Conservation (phyloP, 83 land plant species). For the Diphasiastrum complanatum region DNA sequence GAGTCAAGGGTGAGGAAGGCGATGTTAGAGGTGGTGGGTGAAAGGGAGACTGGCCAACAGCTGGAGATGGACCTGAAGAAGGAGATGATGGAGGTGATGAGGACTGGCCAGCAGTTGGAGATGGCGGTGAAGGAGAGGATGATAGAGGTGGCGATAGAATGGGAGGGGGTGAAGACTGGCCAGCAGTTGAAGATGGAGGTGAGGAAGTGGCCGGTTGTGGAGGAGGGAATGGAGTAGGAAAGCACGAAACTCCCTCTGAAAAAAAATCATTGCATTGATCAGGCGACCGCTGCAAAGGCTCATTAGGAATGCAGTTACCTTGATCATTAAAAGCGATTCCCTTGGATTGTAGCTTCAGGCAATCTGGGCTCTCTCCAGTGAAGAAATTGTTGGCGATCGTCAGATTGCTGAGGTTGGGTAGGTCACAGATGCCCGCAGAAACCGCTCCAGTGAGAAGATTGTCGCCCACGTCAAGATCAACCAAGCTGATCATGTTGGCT, state of each 20-base stretch:
- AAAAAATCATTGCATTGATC: constrained; percentile 34
- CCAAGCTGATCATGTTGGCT: constrained; percentile 33
- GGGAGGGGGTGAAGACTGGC: too few relatives aligned
- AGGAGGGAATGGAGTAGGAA: not conserved
- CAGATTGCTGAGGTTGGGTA: constrained; percentile 43
- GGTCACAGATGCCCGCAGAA: constrained; percentile 42
- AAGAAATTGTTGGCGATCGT: constrained; percentile 51
- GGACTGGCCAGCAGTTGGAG: constrained; percentile 36
- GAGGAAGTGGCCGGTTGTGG: not conserved
- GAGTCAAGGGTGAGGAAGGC: too few relatives aligned
- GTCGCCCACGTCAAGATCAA: constrained; percentile 47
- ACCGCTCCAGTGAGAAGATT: constrained; percentile 50
- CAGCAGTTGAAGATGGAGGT: not conserved
- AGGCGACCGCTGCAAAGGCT: constrained; percentile 42
- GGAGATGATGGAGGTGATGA: too few relatives aligned
- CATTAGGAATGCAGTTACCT: constrained; percentile 53
- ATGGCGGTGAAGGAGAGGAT: too few relatives aligned
- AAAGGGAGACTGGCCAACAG: too few relatives aligned
- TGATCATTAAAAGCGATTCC: constrained; percentile 27
- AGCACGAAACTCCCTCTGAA: not conserved
- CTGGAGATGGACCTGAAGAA: too few relatives aligned
- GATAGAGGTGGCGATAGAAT: too few relatives aligned
- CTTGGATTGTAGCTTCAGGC: constrained; percentile 24
- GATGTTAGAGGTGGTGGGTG: too few relatives aligned
- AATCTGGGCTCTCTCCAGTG: constrained; percentile 36